phyloP scores from a whole-genome alignment of 345 rosid species.

The Populus simonii region DNA sequence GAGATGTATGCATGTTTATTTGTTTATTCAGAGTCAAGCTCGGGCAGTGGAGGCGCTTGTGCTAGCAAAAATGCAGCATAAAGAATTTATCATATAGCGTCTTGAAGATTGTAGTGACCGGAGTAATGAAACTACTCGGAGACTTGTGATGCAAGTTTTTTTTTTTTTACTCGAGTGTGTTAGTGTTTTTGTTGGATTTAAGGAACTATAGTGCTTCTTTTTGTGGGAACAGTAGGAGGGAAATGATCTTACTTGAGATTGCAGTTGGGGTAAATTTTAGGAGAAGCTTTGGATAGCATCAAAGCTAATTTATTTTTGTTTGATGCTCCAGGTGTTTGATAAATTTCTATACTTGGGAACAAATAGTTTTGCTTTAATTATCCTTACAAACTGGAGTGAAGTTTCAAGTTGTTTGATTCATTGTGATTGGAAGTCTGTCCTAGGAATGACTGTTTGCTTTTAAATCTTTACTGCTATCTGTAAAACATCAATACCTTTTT shows the following conservation, averaged over 20 bases:
- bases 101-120: slow-evolving; percentile 97
- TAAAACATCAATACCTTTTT: slow-evolving; percentile 19
- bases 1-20: slow-evolving; percentile 5
- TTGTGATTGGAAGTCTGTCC: not conserved
- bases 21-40: slow-evolving; percentile 67
- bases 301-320: not conserved
- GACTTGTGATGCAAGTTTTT: slow-evolving; percentile 90
- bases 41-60: slow-evolving; percentile 88
- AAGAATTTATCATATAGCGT: slow-evolving; percentile 83
- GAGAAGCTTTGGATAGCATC: not conserved
- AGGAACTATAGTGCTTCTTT: not conserved
- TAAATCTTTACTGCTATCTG: not conserved
- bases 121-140: slow-evolving; percentile 89
- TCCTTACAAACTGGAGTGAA: not conserved
- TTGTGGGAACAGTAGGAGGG: not conserved
- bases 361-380: not conserved
- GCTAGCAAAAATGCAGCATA: slow-evolving; percentile 91
- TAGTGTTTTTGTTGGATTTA: not conserved
- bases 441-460: not conserved
- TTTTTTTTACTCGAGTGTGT: not conserved
- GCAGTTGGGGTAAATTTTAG: not conserved
- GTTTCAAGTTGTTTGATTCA: not conserved
- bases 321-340: too few species aligned
- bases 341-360: not conserved
- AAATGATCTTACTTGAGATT: not conserved